Base-by-base conservation (phyloP, 2,329 filamentous ascomycete genomes). In the Fusarium nanum region DNA sequence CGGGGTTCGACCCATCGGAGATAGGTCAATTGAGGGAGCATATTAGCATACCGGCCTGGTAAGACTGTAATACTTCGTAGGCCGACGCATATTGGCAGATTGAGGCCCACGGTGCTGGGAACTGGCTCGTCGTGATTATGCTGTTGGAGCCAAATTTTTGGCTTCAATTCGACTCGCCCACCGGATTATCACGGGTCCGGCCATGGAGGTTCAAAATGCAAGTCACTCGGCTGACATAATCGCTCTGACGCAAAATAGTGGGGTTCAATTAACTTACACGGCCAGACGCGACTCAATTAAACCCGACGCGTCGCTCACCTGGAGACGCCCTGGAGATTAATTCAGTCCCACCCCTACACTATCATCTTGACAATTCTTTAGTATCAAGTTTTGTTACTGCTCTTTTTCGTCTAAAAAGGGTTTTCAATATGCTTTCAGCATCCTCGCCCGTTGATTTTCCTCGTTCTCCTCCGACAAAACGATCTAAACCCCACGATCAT, bases 21-120 rank as follows among this genome's bases (percentile, higher is more conserved):
- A 45, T 30, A 50, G 44, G 61, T 47, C 53, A 63, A 55, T 60
- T 27, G 32, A 37, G 28, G 28, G 4, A 27, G 28, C 14, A 13
- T 4, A 30, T 37, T 18, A 44, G 81, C 89, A 78, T 84, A 92
- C 91, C 70, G 88, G 84, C 77, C 86, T 85, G 78, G 86, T 89
- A 63, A 93, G 84, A 77, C 86, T 88, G 81, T 92, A 90, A 75
- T 89, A 92, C 78, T 88, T 87, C 61, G 74, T 73, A 76, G 88
- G 83, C 80, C 85, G 84, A 76, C 88, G 85, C 84, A 86, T 85
- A 57, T 80, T 83, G 80, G 72, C 74, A 70, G 73, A 72, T 73
- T 79, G 70, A 73, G 70, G 67, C 73, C 68, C 73, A 55, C 71
- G 60, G 60, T 71, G 56, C 68, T 74, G 60, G 68, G 60, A 66